Conservation (phyloP, 345 rosid species). For the Combretum micranthum region DNA sequence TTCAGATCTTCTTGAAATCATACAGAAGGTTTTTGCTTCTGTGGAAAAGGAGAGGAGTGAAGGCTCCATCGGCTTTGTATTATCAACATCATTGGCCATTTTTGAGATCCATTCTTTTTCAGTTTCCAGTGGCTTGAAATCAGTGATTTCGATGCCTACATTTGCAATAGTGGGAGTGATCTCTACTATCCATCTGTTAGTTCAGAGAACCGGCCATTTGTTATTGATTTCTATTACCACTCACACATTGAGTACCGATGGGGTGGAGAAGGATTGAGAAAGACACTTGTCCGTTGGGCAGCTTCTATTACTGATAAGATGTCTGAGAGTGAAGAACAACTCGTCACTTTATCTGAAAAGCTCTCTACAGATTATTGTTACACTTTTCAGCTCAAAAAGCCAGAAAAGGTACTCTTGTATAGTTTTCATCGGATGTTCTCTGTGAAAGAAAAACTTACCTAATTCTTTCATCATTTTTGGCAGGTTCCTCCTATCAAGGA, state of each 20-base stretch:
- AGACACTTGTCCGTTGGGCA: constrained; percentile 91
- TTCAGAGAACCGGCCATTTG: constrained; percentile 64
- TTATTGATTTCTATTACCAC: constrained; percentile 85
- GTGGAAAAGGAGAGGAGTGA: constrained; percentile 75
- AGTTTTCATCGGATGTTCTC: no score
- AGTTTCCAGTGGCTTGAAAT: constrained; percentile 56
- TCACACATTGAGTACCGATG: constrained; percentile 96
- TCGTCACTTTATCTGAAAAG: constrained; percentile 66
- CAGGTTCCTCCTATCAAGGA: constrained; percentile 85
- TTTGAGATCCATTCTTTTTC: constrained; percentile 76
- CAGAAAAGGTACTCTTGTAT: constrained; percentile 43
- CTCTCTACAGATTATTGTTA: constrained; percentile 87
- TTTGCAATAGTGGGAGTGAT: constrained; percentile 95
- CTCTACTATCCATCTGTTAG: constrained; percentile 72
- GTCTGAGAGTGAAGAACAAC: constrained; percentile 39
- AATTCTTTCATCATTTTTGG: constrained; percentile 8
- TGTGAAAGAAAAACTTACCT: neutral
- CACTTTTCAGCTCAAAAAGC: constrained; percentile 58
- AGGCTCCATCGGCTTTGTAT: constrained; percentile 76
- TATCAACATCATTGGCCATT: constrained; percentile 80
- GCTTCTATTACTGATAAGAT: constrained; percentile 47
- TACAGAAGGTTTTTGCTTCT: constrained; percentile 57
- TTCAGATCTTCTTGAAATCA: constrained; percentile 43
- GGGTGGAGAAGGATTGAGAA: constrained; percentile 99
- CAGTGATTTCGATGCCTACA: constrained; percentile 85